These are phyloP conservation scores for Thielaviopsis euricoi DNA, from an alignment of 2,329 filamentous ascomycete genomes.

Conservation along the genomic window DNA sequence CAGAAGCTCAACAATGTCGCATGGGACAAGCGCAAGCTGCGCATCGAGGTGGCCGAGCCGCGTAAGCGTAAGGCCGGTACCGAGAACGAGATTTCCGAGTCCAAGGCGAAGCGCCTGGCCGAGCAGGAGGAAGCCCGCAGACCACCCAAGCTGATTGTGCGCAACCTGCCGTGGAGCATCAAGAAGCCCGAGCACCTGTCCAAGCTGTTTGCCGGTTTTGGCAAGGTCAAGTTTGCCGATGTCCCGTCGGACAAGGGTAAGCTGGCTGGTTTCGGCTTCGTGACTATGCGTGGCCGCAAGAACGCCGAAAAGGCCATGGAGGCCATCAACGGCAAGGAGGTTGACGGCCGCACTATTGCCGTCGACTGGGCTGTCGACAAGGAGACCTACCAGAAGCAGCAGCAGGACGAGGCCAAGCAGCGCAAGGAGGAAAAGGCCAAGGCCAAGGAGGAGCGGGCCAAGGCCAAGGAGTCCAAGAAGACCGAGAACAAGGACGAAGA, in stretches of 20 bases:
- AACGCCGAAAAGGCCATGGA: conserved; percentile 83
- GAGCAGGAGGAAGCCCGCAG: conserved; percentile 38
- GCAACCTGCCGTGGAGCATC: conserved; percentile 92
- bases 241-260: conserved; percentile 63
- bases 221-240: conserved; percentile 77
- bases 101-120: conserved; percentile 39
- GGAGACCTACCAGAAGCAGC: conserved; percentile 59
- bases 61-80: conserved; percentile 46
- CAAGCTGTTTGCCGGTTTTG: conserved; percentile 68
- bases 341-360: conserved; percentile 76
- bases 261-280: conserved; percentile 81
- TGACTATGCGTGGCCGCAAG: conserved; percentile 71
- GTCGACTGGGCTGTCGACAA: conserved; percentile 98
- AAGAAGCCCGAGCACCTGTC: conserved; percentile 70
- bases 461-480: conserved; percentile 23
- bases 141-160: conserved; percentile 66
- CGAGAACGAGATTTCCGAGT: conserved; percentile 22
- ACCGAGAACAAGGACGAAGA: conserved; percentile 19
- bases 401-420: conserved; percentile 19
- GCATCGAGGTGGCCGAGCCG: conserved; percentile 74
- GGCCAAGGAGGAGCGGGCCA: conserved; percentile 13
- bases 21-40: conserved; percentile 66
- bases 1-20: conserved; percentile 64
- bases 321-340: conserved; percentile 70
- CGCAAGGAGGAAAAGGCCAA: conserved; percentile 23